Conservation (phyloP, 805 yeast species). For the Saccharomycopsis javanensis region DNA sequence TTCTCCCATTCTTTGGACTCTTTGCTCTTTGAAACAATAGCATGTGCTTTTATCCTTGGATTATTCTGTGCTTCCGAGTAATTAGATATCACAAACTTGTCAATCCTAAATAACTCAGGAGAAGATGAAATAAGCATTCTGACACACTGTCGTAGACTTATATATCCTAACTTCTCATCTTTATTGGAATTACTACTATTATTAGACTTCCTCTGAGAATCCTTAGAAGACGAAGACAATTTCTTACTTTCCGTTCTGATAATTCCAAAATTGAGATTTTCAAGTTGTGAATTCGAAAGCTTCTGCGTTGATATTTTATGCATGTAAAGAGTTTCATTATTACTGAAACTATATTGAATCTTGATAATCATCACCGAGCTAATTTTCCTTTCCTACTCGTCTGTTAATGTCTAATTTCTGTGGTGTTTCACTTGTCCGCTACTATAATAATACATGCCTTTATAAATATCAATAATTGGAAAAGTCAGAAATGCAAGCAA, state of each 20-base stretch:
- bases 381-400: neutral
- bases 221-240: neutral
- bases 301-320: constrained; percentile 3
- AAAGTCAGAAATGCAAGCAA: neutral
- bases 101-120: constrained; percentile 14
- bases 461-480: no score
- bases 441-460: neutral
- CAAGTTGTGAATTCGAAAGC: neutral
- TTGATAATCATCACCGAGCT: constrained; percentile 10
- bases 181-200: neutral
- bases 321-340: constrained; percentile 10
- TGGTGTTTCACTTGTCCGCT: no score
- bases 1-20: neutral
- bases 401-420: no score
- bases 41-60: neutral
- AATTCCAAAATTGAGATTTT: neutral
- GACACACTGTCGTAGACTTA: constrained; percentile 12
- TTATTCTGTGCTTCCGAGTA: neutral
- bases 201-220: neutral
- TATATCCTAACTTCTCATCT: constrained; percentile 2
- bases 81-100: neutral
- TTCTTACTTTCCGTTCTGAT: neutral
- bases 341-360: constrained; percentile 9
- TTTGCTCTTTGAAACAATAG: neutral
- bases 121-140: constrained; percentile 8